These are phyloP conservation scores for Tubosaeta sp. DNA, from an alignment of 768 basidiomycete species.

Conservation along the genomic window DNA sequence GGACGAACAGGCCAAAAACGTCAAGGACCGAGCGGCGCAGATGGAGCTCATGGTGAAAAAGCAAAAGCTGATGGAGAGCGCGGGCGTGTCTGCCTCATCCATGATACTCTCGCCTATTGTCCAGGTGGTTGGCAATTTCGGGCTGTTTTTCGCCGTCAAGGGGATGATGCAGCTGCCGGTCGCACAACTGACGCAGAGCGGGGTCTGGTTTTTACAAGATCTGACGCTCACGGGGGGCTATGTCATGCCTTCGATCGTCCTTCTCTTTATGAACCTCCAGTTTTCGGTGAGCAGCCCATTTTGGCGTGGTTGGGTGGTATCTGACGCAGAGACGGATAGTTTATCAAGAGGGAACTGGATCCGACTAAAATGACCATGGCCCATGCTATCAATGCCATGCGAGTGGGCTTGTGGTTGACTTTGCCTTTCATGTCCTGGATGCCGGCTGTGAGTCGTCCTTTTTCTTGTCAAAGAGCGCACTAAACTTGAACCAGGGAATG, in stretches of 20 bases:
- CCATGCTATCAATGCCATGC: slow-evolving; percentile 67
- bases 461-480: neutral
- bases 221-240: slow-evolving; percentile 79
- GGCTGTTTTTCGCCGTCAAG: slow-evolving; percentile 80
- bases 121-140: slow-evolving; percentile 74
- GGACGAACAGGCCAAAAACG: slow-evolving; percentile 37
- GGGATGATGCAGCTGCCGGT: slow-evolving; percentile 68
- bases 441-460: slow-evolving; percentile 54
- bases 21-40: slow-evolving; percentile 37
- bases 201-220: slow-evolving; percentile 69
- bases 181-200: slow-evolving; percentile 71
- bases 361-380: slow-evolving; percentile 48
- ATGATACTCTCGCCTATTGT: slow-evolving; percentile 55
- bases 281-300: slow-evolving; percentile 49
- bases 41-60: slow-evolving; percentile 45
- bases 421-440: slow-evolving; percentile 54
- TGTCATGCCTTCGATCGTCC: slow-evolving; percentile 59
- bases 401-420: slow-evolving; percentile 44
- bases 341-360: slow-evolving; percentile 54
- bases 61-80: slow-evolving; percentile 52
- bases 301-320: neutral
- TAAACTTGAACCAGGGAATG: slow-evolving; percentile 41
- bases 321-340: slow-evolving; percentile 20
- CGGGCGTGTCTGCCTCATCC: slow-evolving; percentile 58
- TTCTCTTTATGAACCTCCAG: slow-evolving; percentile 62